Evolutionary conservation across 2,329 filamentous ascomycete genomes (phyloP).

Genomic region (Venturia asperata): DNA sequence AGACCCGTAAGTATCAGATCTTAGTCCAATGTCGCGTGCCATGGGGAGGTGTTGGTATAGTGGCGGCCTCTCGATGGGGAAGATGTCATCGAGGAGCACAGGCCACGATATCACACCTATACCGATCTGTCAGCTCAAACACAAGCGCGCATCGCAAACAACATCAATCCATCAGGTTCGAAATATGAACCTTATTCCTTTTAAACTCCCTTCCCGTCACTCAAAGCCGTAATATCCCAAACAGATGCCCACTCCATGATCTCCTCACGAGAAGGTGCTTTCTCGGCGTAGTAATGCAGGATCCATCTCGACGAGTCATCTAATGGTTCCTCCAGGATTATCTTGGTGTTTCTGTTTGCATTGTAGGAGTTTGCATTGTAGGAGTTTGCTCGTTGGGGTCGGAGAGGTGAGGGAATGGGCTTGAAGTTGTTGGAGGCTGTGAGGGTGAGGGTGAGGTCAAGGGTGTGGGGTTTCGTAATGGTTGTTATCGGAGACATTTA

Average conservation of each 20-base stretch:
- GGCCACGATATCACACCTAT: background rate
- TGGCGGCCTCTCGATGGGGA: constrained; percentile 1
- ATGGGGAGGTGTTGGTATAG: background rate
- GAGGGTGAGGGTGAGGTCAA: background rate
- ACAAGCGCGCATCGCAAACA: background rate
- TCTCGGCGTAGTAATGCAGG: background rate
- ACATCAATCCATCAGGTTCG: background rate
- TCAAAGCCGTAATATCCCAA: background rate
- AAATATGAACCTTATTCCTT: too few relatives aligned
- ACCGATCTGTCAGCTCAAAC: background rate
- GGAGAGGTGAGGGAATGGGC: background rate
- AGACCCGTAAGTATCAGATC: background rate
- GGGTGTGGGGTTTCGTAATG: too few relatives aligned
- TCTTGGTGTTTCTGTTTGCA: background rate
- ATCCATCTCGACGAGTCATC: background rate
- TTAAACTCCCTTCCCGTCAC: too few relatives aligned
- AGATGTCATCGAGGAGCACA: background rate
- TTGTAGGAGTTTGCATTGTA: background rate
- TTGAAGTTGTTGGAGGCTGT: background rate
- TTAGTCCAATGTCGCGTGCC: background rate
- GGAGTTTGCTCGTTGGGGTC: too few relatives aligned
- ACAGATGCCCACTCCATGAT: background rate
- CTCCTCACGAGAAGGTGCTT: background rate
- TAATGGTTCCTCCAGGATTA: background rate
- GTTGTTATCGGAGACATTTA: too few relatives aligned